Evolutionary conservation across 768 basidiomycete genomes (phyloP).

Genomic region (Russula virescens): DNA sequence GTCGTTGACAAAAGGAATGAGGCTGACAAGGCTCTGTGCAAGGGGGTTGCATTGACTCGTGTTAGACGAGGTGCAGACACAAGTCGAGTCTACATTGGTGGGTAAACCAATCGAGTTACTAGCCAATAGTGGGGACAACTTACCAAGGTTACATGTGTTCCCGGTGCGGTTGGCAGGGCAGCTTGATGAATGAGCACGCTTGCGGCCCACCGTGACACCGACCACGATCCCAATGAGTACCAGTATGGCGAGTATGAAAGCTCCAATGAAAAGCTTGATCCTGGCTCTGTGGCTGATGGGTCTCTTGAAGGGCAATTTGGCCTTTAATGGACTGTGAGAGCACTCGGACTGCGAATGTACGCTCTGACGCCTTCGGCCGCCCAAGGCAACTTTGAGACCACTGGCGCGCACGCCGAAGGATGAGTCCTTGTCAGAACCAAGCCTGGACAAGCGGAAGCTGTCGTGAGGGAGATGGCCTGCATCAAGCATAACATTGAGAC

Average conservation of each 20-base stretch:
- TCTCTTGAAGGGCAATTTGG: slow-evolving; percentile 4
- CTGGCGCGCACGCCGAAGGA: not conserved
- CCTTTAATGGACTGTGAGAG: slow-evolving; percentile 3
- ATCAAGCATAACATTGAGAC: slow-evolving; percentile 45
- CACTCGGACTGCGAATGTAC: not conserved
- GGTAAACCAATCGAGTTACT: slow-evolving; percentile 3
- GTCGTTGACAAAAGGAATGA: slow-evolving; percentile 46
- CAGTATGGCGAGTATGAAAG: slow-evolving; percentile 29
- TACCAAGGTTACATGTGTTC: slow-evolving; percentile 50
- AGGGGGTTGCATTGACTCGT: slow-evolving; percentile 45
- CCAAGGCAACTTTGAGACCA: slow-evolving; percentile 1
- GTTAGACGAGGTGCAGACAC: slow-evolving; percentile 48
- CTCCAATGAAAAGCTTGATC: slow-evolving; percentile 18
- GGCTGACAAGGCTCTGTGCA: slow-evolving; percentile 45
- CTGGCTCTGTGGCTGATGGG: slow-evolving; percentile 16
- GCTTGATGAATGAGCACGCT: slow-evolving; percentile 23
- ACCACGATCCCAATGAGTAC: slow-evolving; percentile 38
- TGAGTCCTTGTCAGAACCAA: not conserved
- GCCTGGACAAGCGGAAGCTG: slow-evolving; percentile 31
- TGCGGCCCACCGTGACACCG: slow-evolving; percentile 38
- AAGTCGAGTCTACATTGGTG: slow-evolving; percentile 49
- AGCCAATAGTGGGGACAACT: slow-evolving; percentile 25
- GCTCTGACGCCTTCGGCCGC: slow-evolving; percentile 14
- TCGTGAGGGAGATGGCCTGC: slow-evolving; percentile 50
- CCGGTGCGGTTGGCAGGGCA: slow-evolving; percentile 46